Percentiles rank a stretch among this genome's conserved stretches.
These are phyloP conservation scores for Prosopis cineraria DNA, from an alignment of 306 rosid genomes.

Conservation along the genomic window DNA sequence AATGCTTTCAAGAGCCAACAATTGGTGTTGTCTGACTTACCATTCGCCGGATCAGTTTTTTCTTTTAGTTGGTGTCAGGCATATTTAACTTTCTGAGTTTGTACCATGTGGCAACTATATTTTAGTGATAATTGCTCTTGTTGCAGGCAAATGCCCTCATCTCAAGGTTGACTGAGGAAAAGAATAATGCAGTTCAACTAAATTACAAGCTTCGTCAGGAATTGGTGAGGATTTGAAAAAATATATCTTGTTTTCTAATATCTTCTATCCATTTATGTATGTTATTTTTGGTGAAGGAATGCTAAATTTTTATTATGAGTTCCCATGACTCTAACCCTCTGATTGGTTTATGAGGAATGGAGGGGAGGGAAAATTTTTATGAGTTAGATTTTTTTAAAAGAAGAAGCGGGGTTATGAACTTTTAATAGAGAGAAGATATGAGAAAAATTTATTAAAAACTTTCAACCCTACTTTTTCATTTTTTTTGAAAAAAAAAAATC, in stretches of 20 bases:
- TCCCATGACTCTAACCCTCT: conserved; percentile 26
- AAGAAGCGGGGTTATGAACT: too few species aligned
- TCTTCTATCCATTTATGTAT: conserved; percentile 9
- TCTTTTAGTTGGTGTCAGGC: conserved; percentile 10
- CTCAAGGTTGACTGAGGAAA: conserved; percentile 72
- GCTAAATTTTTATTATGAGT: conserved; percentile 11
- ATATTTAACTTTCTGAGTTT: not conserved
- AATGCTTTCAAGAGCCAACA: conserved; percentile 9
- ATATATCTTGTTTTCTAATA: conserved; percentile 7
- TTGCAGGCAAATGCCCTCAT: conserved; percentile 78
- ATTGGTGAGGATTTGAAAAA: conserved; percentile 60
- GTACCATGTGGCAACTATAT: not conserved
- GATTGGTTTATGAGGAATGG: too few species aligned
- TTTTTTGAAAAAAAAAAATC: too few species aligned
- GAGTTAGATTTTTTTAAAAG: too few species aligned
- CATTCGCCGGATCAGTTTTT: not conserved
- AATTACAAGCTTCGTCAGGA: conserved; percentile 78
- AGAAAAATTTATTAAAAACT: too few species aligned
- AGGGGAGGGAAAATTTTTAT: too few species aligned
- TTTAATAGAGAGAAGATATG: too few species aligned
- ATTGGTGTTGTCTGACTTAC: conserved; percentile 13
- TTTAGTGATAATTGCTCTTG: not conserved
- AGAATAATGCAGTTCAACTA: conserved; percentile 67
- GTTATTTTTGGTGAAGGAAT: conserved; percentile 11
- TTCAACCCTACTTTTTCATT: too few species aligned